phyloP scores from a whole-genome alignment of 805 yeast genomes.

The Barnettozyma sp. region DNA sequence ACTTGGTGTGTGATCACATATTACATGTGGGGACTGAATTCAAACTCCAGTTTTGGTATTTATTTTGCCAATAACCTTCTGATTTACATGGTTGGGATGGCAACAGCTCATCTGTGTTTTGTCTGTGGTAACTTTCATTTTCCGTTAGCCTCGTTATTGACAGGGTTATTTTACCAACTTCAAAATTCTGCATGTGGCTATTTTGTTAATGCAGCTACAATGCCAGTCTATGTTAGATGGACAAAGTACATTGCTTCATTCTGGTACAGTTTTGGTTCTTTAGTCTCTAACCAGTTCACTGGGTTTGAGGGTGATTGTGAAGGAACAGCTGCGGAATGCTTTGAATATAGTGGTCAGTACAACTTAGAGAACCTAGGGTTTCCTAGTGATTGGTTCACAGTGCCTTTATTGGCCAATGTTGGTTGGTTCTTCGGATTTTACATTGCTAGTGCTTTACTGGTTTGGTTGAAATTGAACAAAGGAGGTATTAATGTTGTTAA shows the following conservation, averaged over 20 bases:
- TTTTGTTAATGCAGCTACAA: slow-evolving; percentile 59
- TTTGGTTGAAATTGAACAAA: slow-evolving; percentile 34
- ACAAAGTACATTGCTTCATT: slow-evolving; percentile 62
- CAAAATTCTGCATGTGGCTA: slow-evolving; percentile 79
- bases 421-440: slow-evolving; percentile 55
- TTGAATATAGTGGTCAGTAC: slow-evolving; percentile 47
- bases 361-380: slow-evolving; percentile 54
- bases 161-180: slow-evolving; percentile 28
- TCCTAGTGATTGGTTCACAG: slow-evolving; percentile 53
- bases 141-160: slow-evolving; percentile 15
- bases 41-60: slow-evolving; percentile 45
- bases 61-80: slow-evolving; percentile 56
- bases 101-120: slow-evolving; percentile 39
- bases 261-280: slow-evolving; percentile 71
- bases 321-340: slow-evolving; percentile 39
- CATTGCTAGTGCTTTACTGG: slow-evolving; percentile 40
- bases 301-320: slow-evolving; percentile 55
- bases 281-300: slow-evolving; percentile 55
- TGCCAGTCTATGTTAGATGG: slow-evolving; percentile 86
- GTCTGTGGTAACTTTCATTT: slow-evolving; percentile 18
- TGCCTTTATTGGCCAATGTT: slow-evolving; percentile 54
- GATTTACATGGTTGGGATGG: slow-evolving; percentile 48
- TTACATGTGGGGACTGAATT: slow-evolving; percentile 70
- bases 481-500: slow-evolving; percentile 17
- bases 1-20: slow-evolving; percentile 56